A percentile compares a stretch with the other conserved stretches of the same genome.
phyloP scores from a whole-genome alignment of 768 basidiomycete species.

The Cyathus striatus region DNA sequence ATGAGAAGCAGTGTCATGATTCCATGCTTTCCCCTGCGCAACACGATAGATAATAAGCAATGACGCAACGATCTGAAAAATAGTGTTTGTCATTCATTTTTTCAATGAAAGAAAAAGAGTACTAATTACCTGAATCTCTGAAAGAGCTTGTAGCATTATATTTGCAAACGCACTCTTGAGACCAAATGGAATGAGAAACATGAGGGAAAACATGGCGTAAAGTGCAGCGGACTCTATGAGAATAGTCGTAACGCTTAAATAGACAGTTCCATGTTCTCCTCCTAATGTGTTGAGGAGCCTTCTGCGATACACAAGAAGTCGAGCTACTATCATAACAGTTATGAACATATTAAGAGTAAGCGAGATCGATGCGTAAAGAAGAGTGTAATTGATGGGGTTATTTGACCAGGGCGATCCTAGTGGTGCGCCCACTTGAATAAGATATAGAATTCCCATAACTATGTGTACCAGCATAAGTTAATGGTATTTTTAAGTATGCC shows the following conservation, averaged over 20 bases:
- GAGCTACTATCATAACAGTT: slow-evolving; percentile 10
- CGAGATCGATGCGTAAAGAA: slow-evolving; percentile 10
- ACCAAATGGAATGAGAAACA: slow-evolving; percentile 13
- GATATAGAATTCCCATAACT: slow-evolving; percentile 9
- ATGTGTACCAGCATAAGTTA: background rate
- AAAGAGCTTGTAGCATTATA: slow-evolving; percentile 9
- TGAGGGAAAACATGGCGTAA: slow-evolving; percentile 9
- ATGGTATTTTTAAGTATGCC: background rate
- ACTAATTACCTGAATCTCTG: slow-evolving; percentile 12
- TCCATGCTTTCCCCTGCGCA: background rate
- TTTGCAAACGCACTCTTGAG: slow-evolving; percentile 4
- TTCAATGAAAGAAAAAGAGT: background rate
- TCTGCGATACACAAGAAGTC: slow-evolving; percentile 10
- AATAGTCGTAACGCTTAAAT: slow-evolving; percentile 10
- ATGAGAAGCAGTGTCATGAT: background rate
- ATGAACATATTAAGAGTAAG: slow-evolving; percentile 12
- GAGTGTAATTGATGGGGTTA: slow-evolving; percentile 12
- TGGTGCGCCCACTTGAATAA: slow-evolving; percentile 10
- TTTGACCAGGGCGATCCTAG: slow-evolving; percentile 4
- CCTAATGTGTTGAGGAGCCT: slow-evolving; percentile 8
- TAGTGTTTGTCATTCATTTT: background rate
- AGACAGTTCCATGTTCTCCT: slow-evolving; percentile 10
- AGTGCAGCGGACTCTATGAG: slow-evolving; percentile 12
- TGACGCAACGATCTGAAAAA: background rate
- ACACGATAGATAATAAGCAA: background rate